Conservation (phyloP, 352 stramenopile genomes). For the Thraustochytrium sp. region DNA sequence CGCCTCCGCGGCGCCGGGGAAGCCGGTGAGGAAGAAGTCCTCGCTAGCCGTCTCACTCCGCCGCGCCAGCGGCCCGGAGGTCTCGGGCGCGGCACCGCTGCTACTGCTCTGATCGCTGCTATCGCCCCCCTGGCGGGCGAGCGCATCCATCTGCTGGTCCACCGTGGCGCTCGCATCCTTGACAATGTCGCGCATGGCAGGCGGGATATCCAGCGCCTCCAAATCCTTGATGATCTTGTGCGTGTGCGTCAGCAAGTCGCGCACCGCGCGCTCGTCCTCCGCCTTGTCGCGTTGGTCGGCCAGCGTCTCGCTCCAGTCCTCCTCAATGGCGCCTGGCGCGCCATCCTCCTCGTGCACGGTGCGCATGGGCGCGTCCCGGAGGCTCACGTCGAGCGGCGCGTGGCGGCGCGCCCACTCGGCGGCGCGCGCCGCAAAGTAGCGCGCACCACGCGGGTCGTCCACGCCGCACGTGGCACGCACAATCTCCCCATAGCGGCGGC, state of each 20-base stretch:
- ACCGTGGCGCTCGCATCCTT: background rate
- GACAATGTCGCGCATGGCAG: background rate
- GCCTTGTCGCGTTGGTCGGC: background rate
- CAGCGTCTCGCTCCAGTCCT: background rate
- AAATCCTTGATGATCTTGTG: constrained; percentile 12
- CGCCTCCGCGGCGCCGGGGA: background rate
- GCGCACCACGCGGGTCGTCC: constrained; percentile 32
- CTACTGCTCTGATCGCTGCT: background rate
- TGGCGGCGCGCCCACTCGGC: background rate
- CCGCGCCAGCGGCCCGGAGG: background rate
- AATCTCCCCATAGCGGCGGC: constrained; percentile 16
- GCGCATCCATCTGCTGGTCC: background rate
- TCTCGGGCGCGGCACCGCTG: background rate
- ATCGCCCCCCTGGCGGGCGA: background rate
- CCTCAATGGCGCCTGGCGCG: background rate
- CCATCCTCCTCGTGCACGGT: background rate
- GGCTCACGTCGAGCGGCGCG: background rate
- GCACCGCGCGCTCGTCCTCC: background rate
- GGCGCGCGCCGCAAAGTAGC: background rate
- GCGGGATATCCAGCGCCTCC: background rate
- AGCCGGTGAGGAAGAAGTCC: background rate
- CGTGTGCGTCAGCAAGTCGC: constrained; percentile 28
- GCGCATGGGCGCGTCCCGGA: background rate
- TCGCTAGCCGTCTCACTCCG: background rate
- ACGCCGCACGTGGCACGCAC: background rate